phyloP scores from a whole-genome alignment of 2,329 filamentous ascomycete genomes.

The Thelonectria rubi region DNA sequence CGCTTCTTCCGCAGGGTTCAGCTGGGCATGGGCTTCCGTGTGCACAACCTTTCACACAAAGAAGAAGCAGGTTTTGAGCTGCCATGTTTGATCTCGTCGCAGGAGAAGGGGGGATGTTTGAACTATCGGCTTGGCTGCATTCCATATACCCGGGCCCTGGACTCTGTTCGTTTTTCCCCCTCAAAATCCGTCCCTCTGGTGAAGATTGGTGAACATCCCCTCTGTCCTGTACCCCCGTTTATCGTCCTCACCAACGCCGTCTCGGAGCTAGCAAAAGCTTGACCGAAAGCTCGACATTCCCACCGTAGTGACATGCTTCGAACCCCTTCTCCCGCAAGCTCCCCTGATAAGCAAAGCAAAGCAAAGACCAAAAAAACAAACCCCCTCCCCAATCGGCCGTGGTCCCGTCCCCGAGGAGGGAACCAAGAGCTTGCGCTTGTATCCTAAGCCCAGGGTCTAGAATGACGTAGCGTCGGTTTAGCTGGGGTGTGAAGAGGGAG shows the following conservation, averaged over 20 bases:
- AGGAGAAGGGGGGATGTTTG: no score
- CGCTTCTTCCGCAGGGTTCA: not conserved
- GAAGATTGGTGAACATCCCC: no score
- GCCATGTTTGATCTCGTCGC: not conserved
- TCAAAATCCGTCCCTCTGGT: not conserved
- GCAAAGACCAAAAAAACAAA: not conserved
- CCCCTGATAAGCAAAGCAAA: not conserved
- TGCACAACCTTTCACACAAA: no score
- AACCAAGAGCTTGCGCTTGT: not conserved
- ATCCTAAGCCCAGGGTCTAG: conserved; percentile 27
- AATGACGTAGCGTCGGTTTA: conserved; percentile 37
- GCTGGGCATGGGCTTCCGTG: not conserved
- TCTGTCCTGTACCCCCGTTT: no score
- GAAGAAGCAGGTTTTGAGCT: not conserved
- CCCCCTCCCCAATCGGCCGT: no score
- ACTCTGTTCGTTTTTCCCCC: no score
- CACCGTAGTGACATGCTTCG: conserved; percentile 8
- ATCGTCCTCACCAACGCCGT: not conserved
- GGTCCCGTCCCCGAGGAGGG: no score
- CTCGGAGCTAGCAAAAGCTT: conserved; percentile 15
- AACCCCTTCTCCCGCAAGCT: no score
- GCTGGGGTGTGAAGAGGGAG: not conserved
- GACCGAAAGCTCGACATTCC: not conserved
- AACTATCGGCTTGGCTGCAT: not conserved
- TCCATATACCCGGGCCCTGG: conserved; percentile 1